Conservation (phyloP, 495 filamentous ascomycete genomes). For the Penicillium maclennaniae region DNA sequence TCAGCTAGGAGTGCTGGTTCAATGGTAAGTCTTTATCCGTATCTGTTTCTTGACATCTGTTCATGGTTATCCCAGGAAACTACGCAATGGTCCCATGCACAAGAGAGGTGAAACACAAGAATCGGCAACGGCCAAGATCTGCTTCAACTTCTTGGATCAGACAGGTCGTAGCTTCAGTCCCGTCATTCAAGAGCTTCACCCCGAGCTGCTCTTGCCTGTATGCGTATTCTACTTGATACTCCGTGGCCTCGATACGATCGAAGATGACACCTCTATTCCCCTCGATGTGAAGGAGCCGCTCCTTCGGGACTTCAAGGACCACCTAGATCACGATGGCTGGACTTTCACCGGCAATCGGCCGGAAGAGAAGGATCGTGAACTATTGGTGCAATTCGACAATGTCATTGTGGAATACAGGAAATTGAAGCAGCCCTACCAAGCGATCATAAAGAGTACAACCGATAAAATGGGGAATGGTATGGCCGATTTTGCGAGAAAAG, state of each 20-base stretch:
- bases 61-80: background rate
- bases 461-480: background rate
- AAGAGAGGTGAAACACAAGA: constrained; percentile 48
- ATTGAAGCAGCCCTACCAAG: background rate
- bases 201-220: constrained; percentile 58
- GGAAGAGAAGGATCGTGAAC: background rate
- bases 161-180: constrained; percentile 72
- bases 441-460: background rate
- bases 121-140: constrained; percentile 58
- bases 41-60: background rate
- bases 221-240: constrained; percentile 79
- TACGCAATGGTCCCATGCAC: background rate
- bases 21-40: background rate
- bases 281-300: constrained; percentile 66
- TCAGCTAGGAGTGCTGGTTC: background rate
- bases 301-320: background rate
- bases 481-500: background rate
- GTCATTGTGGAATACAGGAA: background rate
- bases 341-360: background rate
- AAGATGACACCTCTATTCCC: constrained; percentile 86
- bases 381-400: background rate
- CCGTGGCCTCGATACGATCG: constrained; percentile 79
- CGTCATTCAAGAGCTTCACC: background rate
- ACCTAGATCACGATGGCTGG: background rate
- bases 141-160: constrained; percentile 70